A percentile compares a stretch with the other conserved stretches of the same genome.
Evolutionary conservation across 148 eudicot species (phyloP).

Genomic region (Silene conica): DNA sequence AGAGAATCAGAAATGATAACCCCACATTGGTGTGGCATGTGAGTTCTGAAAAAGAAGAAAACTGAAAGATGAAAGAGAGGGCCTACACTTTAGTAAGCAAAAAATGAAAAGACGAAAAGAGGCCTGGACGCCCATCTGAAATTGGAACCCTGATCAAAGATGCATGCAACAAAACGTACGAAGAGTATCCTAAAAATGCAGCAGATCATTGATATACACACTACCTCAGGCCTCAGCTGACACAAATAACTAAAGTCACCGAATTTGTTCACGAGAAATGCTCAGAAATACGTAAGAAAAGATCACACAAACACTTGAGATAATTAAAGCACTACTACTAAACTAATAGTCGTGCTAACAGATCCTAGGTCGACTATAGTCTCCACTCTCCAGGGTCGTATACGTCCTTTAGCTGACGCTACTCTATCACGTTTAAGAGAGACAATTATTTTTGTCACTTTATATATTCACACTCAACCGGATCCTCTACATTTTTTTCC

Average conservation of each 20-base stretch:
- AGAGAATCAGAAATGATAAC: slow-evolving; percentile 8
- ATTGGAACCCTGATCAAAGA: neutral
- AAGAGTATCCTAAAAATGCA: neutral
- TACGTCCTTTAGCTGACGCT: slow-evolving; percentile 2
- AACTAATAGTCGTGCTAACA: too few species aligned
- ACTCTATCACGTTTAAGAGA: neutral
- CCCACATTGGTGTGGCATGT: slow-evolving; percentile 7
- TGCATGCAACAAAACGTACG: neutral
- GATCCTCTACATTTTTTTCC: too few species aligned
- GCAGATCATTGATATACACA: neutral
- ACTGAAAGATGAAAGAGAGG: neutral
- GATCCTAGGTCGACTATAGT: neutral
- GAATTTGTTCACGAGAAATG: slow-evolving; percentile 1
- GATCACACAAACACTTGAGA: neutral
- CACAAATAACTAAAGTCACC: neutral
- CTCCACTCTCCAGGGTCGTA: too few species aligned
- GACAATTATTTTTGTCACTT: neutral
- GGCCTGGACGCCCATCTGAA: neutral
- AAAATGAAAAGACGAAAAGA: neutral
- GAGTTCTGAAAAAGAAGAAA: slow-evolving; percentile 13
- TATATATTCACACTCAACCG: neutral
- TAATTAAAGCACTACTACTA: neutral
- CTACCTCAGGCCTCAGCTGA: neutral
- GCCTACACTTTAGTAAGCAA: slow-evolving; percentile 5
- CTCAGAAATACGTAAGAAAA: slow-evolving; percentile 11